These are phyloP conservation scores for Arthonia radiata DNA, from an alignment of 495 filamentous ascomycete genomes.

Conservation along the genomic window DNA sequence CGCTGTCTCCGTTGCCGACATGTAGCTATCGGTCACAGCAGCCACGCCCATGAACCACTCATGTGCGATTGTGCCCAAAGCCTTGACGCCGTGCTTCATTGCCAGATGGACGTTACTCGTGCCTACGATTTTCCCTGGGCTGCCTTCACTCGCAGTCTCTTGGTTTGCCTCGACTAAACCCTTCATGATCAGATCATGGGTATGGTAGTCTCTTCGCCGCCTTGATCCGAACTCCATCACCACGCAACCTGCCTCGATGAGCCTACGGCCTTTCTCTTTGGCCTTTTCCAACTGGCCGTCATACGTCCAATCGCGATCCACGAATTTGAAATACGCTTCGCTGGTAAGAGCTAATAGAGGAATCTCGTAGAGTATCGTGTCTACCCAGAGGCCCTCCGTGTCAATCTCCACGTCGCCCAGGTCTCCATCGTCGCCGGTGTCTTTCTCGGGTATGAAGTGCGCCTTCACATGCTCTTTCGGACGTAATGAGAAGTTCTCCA, in stretches of 20 bases:
- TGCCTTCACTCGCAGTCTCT: slow-evolving; percentile 29
- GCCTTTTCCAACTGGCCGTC: slow-evolving; percentile 66
- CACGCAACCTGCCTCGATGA: slow-evolving; percentile 60
- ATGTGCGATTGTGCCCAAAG: slow-evolving; percentile 86
- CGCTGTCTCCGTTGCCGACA: slow-evolving; percentile 55
- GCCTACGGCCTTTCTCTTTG: slow-evolving; percentile 42
- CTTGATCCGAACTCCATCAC: slow-evolving; percentile 89
- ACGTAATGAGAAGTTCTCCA: slow-evolving; percentile 53
- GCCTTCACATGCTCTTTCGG: slow-evolving; percentile 57
- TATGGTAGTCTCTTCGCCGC: slow-evolving; percentile 69
- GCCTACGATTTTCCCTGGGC: slow-evolving; percentile 48
- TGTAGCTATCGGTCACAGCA: slow-evolving; percentile 69
- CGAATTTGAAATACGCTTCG: slow-evolving; percentile 92
- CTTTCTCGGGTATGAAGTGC: slow-evolving; percentile 37
- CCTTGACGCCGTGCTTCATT: slow-evolving; percentile 59
- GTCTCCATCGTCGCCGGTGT: slow-evolving; percentile 41
- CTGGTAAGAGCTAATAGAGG: slow-evolving; percentile 75
- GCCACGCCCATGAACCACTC: slow-evolving; percentile 99
- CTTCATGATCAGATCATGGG: slow-evolving; percentile 78
- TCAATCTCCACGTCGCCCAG: slow-evolving; percentile 48
- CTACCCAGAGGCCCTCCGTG: slow-evolving; percentile 65
- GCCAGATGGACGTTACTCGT: slow-evolving; percentile 96
- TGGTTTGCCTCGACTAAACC: slow-evolving; percentile 51
- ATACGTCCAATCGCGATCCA: slow-evolving; percentile 72
- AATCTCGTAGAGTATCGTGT: slow-evolving; percentile 95